Evolutionary conservation across 2,329 filamentous ascomycete species (phyloP), one percentile per base, ranked within the genome.

Genomic region (Dothideomycetes sp.): DNA sequence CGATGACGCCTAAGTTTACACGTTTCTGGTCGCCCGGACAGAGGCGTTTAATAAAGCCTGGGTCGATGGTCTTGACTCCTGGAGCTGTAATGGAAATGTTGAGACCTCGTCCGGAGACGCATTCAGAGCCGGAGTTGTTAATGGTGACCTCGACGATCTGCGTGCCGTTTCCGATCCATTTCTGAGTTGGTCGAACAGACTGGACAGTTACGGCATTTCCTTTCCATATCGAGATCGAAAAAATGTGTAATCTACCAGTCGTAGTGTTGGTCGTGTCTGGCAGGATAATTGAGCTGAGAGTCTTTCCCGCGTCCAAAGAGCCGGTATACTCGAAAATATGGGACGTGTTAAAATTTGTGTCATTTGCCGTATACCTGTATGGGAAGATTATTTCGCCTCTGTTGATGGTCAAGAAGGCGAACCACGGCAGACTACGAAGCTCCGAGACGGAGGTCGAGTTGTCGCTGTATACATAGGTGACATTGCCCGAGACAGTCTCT

Each of bases 281-380:
- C 34, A 71, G 47, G 1, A 57, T 60, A 15, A 72, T 58, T 5
- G 59, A 53, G 3, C 41, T 45, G 8, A 72, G 49, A 12, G 46
- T 51, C 47, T 66, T 68, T 1, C 55, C 55, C 0, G 56, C 51
- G 5, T 58, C 51, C 7, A 71, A 40, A 3, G 58, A 44, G 0
- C 57, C 60, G 1, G 62, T 63, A 29, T 60, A 59, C 51, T 72
- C 66, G 36, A 65, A 70, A 15, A 70, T 64, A 45, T 66, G 61
- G 4, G 60, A 58, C 3, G 54, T 58, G 45, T 68, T 68, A 45
- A 57, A 61, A 47, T 67, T 64, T 3, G 58, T 62, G 17, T 57
- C 56, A 31, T 60, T 57, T 3, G 47, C 27, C 0, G 64, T 68
- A 47, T 58, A 68, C 32, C 62, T 60, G 38, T 50, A 56, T 1